These are phyloP conservation scores for Didymosphaeria variabile DNA, from an alignment of 2,329 filamentous ascomycete genomes.

Conservation along the genomic window DNA sequence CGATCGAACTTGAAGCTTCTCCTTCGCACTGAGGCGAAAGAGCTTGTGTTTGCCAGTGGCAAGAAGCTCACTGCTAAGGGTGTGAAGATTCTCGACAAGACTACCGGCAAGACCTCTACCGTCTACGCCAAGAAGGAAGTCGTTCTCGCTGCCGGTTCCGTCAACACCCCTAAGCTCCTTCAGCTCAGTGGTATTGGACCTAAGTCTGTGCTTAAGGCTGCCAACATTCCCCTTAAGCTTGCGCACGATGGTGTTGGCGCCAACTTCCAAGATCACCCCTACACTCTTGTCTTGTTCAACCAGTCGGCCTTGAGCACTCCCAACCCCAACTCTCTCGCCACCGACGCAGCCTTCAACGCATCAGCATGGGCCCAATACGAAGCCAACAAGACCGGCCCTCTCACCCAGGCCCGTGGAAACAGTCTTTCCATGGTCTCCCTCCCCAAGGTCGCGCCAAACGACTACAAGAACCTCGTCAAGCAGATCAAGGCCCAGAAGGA, in stretches of 20 bases:
- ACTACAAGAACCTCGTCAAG: constrained; percentile 19
- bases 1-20: constrained; percentile 44
- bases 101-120: constrained; percentile 24
- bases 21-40: constrained; percentile 28
- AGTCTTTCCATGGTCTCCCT: constrained; percentile 39
- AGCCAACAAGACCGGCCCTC: constrained; percentile 36
- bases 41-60: constrained; percentile 31
- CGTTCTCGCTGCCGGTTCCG: constrained; percentile 65
- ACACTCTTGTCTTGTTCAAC: constrained; percentile 32
- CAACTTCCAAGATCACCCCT: constrained; percentile 48
- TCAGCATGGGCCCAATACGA: constrained; percentile 39
- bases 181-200: constrained; percentile 45
- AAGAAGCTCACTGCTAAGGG: constrained; percentile 34
- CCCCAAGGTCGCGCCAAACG: constrained; percentile 30
- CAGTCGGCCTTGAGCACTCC: constrained; percentile 31
- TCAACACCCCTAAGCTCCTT: constrained; percentile 65
- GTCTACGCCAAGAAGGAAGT: constrained; percentile 58
- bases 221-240: constrained; percentile 35
- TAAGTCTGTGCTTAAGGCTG: constrained; percentile 34
- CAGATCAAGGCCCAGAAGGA: constrained; percentile 22
- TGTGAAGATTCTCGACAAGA: constrained; percentile 35
- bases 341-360: constrained; percentile 38
- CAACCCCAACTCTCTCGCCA: constrained; percentile 31
- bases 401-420: constrained; percentile 39
- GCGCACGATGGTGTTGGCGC: constrained; percentile 42